A percentile compares a stretch with the other conserved stretches of the same genome.
Conservation (phyloP, 345 rosid genomes). For the Aquilaria malaccensis region DNA sequence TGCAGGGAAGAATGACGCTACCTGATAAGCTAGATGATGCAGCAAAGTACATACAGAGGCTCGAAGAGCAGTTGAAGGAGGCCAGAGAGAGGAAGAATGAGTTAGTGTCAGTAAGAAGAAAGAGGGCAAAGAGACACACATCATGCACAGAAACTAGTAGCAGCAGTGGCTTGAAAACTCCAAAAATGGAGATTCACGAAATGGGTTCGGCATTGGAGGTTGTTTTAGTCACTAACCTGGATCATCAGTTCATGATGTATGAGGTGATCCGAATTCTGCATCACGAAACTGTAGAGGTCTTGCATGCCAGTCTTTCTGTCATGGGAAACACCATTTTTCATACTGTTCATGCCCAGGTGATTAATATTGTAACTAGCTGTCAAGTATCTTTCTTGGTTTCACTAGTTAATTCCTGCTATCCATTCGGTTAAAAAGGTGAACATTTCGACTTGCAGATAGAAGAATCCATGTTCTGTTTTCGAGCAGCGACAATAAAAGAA, state of each 20-base stretch:
- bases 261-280: slow-evolving; percentile 34
- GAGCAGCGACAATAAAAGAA: slow-evolving; percentile 26
- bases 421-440: not conserved
- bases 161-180: slow-evolving; percentile 9
- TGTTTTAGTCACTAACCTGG: slow-evolving; percentile 19
- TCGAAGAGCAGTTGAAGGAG: slow-evolving; percentile 26
- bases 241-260: slow-evolving; percentile 24
- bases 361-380: not conserved
- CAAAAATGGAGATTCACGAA: slow-evolving; percentile 29
- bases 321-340: slow-evolving; percentile 23
- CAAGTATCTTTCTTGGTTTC: not conserved
- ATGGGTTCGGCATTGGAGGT: slow-evolving; percentile 33
- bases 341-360: slow-evolving; percentile 37
- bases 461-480: slow-evolving; percentile 20
- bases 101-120: slow-evolving; percentile 11
- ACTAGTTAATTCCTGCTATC: not conserved
- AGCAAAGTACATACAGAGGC: slow-evolving; percentile 29
- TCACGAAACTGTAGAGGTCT: slow-evolving; percentile 34
- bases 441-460: slow-evolving; percentile 20
- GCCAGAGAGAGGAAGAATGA: slow-evolving; percentile 27
- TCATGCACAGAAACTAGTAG: too few species aligned
- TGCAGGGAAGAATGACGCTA: slow-evolving; percentile 32
- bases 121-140: slow-evolving; percentile 15
- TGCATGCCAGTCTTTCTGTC: slow-evolving; percentile 27
- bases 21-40: slow-evolving; percentile 58